Evolutionary conservation across 2,329 filamentous ascomycete genomes (phyloP).

Genomic region (Microdochium trichocladiopsis): DNA sequence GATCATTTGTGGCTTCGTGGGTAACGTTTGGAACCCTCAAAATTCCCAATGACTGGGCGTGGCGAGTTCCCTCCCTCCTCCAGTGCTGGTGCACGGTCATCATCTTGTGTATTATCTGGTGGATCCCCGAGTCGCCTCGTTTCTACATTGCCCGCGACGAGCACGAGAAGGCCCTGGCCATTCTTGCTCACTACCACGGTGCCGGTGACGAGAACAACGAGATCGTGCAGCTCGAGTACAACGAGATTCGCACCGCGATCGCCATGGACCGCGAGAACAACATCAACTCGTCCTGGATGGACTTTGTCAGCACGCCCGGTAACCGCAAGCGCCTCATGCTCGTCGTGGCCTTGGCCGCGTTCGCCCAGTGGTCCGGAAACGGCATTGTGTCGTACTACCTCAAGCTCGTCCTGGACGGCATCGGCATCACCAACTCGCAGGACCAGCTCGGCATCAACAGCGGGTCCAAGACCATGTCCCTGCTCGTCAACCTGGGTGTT

Average conservation of each 20-base stretch:
- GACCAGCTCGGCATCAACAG: slow-evolving; percentile 31
- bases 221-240: slow-evolving; percentile 30
- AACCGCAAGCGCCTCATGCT: slow-evolving; percentile 19
- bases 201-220: slow-evolving; percentile 29
- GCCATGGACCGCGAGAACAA: slow-evolving; percentile 3
- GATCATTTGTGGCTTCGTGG: slow-evolving; percentile 20
- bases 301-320: slow-evolving; percentile 12
- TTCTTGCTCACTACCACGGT: slow-evolving; percentile 54
- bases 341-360: slow-evolving; percentile 14
- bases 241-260: slow-evolving; percentile 25
- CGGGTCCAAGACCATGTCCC: slow-evolving; percentile 24
- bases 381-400: slow-evolving; percentile 29
- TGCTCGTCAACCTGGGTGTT: slow-evolving; percentile 24
- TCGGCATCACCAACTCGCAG: slow-evolving; percentile 26
- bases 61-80: slow-evolving; percentile 51
- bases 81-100: slow-evolving; percentile 37
- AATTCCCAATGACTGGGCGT: slow-evolving; percentile 37
- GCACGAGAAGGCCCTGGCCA: slow-evolving; percentile 45
- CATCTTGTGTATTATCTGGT: slow-evolving; percentile 32
- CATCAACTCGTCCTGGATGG: background rate
- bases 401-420: slow-evolving; percentile 22
- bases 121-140: slow-evolving; percentile 26
- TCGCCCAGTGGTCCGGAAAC: slow-evolving; percentile 19
- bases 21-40: slow-evolving; percentile 11
- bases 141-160: slow-evolving; percentile 36